Base-by-base conservation (phyloP, 2,329 filamentous ascomycete species). In the Aspergillus felis region DNA sequence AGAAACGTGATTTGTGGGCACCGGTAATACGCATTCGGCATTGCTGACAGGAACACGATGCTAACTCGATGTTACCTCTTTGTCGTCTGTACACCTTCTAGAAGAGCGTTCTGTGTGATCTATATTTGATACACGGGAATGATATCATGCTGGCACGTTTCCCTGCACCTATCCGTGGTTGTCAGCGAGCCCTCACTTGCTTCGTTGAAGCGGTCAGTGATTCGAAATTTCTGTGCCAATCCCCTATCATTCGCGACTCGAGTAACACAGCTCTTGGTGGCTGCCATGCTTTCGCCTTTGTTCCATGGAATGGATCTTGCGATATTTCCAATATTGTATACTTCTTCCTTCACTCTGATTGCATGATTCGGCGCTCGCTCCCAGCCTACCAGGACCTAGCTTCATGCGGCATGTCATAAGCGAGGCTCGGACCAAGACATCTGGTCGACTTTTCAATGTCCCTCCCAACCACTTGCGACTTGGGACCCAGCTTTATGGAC, bases 261-360 rank as follows among this genome's bases (percentile, higher is more conserved):
- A 61, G 62, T 67, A 32, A 57, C 61, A 66, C 65, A 61, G 55
- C 61, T 61, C 60, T 56, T 57, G 59, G 68, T 71, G 68, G 70
- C 66, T 66, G 68, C 69, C 70, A 72, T 72, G 68, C 66, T 63
- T 54, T 62, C 55, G 60, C 57, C 50, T 66, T 68, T 69, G 66
- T 65, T 66, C 64, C 64, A 60, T 49, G 29, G 28, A 38, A 57
- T 51, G 57, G 53, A 54, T 55, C 57, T 56, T 57, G 41, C 28
- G 53, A 48, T 24, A 20, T 50, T 29, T 4, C 54, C 52, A 54
- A 53, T 58, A 52, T 53, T 38, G 41, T 47, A 20, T 27, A 20
- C 20, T 27, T 53, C 17, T 20, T 25, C 38, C 42, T 53, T 38
- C 12, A 25, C 28, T 63, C 44, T 64, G 53, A 60, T 64, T 64